A percentile compares a stretch with the other conserved stretches of the same genome.
These are phyloP conservation scores for Auricularia cornea DNA, from an alignment of 768 basidiomycete genomes.

Conservation along the genomic window DNA sequence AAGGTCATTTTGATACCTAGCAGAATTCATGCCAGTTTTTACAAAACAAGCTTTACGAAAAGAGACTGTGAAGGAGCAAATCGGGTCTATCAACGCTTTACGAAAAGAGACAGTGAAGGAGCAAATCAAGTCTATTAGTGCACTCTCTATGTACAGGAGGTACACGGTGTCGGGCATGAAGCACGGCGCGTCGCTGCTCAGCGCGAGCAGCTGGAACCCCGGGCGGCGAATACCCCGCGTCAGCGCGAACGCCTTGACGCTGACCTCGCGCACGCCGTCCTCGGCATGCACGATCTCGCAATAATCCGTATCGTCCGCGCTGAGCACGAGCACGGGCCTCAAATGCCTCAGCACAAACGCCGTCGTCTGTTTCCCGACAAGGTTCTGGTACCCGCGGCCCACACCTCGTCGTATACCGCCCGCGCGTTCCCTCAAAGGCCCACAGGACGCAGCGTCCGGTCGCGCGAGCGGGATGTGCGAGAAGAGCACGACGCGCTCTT, in stretches of 20 bases:
- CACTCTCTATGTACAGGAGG: too few relatives aligned
- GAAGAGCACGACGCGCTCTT: slow-evolving; percentile 35
- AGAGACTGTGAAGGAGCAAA: too few relatives aligned
- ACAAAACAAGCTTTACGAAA: too few relatives aligned
- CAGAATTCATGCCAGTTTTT: too few relatives aligned
- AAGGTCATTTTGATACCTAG: too few relatives aligned
- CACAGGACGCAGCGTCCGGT: slow-evolving; percentile 59
- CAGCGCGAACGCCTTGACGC: slow-evolving; percentile 86
- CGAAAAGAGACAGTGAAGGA: too few relatives aligned
- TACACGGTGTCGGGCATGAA: slow-evolving; percentile 83
- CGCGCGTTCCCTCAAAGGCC: slow-evolving; percentile 67
- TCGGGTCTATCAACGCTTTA: too few relatives aligned
- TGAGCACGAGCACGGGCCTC: slow-evolving; percentile 64
- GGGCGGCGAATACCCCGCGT: slow-evolving; percentile 78
- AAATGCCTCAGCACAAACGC: slow-evolving; percentile 56
- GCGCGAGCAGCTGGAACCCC: slow-evolving; percentile 84
- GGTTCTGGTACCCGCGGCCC: slow-evolving; percentile 76
- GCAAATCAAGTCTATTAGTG: too few relatives aligned
- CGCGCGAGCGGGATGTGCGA: slow-evolving; percentile 86
- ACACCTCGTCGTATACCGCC: slow-evolving; percentile 57
- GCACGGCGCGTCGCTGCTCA: slow-evolving; percentile 60
- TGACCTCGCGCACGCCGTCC: slow-evolving; percentile 55
- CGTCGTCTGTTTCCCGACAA: slow-evolving; percentile 56
- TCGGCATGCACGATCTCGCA: slow-evolving; percentile 61
- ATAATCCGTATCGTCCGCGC: slow-evolving; percentile 94